A percentile compares a stretch with the other conserved stretches of the same genome.
Conservation (phyloP, 495 filamentous ascomycete genomes). For the Hyaloscypha variabilis region DNA sequence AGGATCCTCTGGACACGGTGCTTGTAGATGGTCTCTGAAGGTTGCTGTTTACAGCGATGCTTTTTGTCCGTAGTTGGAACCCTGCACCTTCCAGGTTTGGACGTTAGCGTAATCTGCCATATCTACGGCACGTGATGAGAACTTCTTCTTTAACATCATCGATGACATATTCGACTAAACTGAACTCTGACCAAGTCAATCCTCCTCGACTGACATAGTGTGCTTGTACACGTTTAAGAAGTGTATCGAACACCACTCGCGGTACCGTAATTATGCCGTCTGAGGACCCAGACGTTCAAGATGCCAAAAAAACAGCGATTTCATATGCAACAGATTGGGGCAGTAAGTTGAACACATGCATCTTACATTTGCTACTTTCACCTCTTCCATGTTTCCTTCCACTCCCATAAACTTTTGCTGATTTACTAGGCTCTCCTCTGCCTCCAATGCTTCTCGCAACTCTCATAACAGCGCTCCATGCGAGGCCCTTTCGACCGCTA, state of each 20-base stretch:
- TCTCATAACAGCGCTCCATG: conserved; percentile 75
- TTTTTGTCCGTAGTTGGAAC: background rate
- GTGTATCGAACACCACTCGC: background rate
- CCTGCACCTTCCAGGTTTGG: background rate
- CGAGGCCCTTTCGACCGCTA: conserved; percentile 71
- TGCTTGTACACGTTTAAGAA: background rate
- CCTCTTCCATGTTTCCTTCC: background rate
- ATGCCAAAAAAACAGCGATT: conserved; percentile 49
- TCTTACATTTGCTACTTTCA: background rate
- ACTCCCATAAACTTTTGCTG: background rate
- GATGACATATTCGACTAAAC: background rate
- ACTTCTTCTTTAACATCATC: background rate
- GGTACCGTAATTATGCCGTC: conserved; percentile 11
- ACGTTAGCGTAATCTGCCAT: background rate
- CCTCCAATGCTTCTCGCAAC: conserved; percentile 79
- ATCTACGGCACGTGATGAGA: background rate
- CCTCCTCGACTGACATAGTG: background rate
- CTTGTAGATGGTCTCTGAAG: background rate
- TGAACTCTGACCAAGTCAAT: background rate
- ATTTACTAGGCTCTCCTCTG: conserved; percentile 68
- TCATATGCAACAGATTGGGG: conserved; percentile 67
- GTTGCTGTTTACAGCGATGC: background rate
- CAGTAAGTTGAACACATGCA: conserved; percentile 54
- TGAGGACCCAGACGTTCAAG: conserved; percentile 27
- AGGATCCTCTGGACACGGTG: conserved; percentile 2